Conservation (phyloP, 306 rosid genomes). For the Elaeagnus macrophylla region DNA sequence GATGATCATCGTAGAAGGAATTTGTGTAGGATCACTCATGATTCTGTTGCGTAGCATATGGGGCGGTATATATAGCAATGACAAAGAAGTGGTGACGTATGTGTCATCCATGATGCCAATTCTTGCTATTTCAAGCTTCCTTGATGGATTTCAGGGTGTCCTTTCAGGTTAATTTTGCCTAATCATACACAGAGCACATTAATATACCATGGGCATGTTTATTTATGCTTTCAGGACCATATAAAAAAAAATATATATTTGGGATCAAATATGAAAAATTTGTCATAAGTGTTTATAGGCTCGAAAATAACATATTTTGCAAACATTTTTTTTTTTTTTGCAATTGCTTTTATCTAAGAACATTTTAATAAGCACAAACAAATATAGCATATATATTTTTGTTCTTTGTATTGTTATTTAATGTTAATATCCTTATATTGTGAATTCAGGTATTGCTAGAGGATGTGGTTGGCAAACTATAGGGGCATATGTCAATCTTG, state of each 20-base stretch:
- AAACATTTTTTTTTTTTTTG: too few relatives aligned
- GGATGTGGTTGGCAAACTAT: slow-evolving; percentile 26
- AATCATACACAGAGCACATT: not conserved
- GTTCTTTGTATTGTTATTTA: not conserved
- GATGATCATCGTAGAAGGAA: not conserved
- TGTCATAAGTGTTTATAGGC: too few relatives aligned
- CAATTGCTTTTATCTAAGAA: too few relatives aligned
- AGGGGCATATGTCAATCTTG: slow-evolving; percentile 23
- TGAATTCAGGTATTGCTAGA: slow-evolving; percentile 13
- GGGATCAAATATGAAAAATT: too few relatives aligned
- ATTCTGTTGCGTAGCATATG: slow-evolving; percentile 8
- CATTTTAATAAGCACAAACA: too few relatives aligned
- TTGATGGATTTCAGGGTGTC: slow-evolving; percentile 5
- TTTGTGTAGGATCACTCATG: not conserved
- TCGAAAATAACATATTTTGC: too few relatives aligned
- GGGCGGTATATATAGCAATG: slow-evolving; percentile 11
- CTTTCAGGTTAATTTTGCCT: slow-evolving; percentile 7
- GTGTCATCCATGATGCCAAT: slow-evolving; percentile 2
- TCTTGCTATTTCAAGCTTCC: slow-evolving; percentile 2
- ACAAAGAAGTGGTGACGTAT: not conserved
- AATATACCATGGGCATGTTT: not conserved
- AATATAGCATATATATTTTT: too few relatives aligned
- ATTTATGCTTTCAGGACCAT: not conserved
- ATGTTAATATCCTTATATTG: not conserved
- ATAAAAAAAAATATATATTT: not conserved